Percentiles rank a stretch among this genome's conserved stretches.
phyloP scores from a whole-genome alignment of 139 green algal species.

The Chlamydomonas asymmetrica region DNA sequence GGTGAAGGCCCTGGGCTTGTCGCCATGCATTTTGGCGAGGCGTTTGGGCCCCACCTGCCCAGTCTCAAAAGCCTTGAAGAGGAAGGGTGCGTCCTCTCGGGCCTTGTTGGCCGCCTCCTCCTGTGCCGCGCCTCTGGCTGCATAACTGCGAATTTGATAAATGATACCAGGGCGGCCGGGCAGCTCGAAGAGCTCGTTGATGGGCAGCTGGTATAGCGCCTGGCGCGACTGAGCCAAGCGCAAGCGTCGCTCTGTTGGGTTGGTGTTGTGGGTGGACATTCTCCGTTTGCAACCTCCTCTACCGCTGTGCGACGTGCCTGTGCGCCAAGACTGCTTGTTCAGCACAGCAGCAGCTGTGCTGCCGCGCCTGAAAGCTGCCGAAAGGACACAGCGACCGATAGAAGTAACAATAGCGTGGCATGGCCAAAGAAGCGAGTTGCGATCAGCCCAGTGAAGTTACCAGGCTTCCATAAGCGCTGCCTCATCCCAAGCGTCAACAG shows the following conservation, averaged over 20 bases:
- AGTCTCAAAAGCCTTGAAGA: conserved; percentile 92
- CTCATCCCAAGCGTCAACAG: no score
- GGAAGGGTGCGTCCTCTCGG: conserved; percentile 75
- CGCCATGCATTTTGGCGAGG: conserved; percentile 62
- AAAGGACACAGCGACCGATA: no score
- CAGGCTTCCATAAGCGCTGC: no score
- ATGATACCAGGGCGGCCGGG: conserved; percentile 67
- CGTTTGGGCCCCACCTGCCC: conserved; percentile 71
- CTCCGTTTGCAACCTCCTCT: no score
- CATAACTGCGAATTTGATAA: conserved; percentile 67
- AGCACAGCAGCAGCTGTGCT: no score
- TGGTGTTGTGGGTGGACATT: no score
- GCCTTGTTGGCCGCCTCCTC: conserved; percentile 36
- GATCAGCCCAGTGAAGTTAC: no score
- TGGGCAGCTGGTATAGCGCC: conserved; percentile 49
- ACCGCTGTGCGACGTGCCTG: no score
- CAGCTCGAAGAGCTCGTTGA: conserved; percentile 70
- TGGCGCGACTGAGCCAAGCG: conserved; percentile 34
- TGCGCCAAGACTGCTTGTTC: no score
- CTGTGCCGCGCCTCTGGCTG: neutral
- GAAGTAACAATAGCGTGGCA: no score
- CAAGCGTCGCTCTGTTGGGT: conserved; percentile 22
- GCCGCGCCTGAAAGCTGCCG: no score
- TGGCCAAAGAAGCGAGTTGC: no score
- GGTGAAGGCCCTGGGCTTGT: conserved; percentile 74